Evolutionary conservation across 2,329 filamentous ascomycete genomes (phyloP), one percentile per base, ranked within the genome.

Genomic region (Monosporascus sp.): DNA sequence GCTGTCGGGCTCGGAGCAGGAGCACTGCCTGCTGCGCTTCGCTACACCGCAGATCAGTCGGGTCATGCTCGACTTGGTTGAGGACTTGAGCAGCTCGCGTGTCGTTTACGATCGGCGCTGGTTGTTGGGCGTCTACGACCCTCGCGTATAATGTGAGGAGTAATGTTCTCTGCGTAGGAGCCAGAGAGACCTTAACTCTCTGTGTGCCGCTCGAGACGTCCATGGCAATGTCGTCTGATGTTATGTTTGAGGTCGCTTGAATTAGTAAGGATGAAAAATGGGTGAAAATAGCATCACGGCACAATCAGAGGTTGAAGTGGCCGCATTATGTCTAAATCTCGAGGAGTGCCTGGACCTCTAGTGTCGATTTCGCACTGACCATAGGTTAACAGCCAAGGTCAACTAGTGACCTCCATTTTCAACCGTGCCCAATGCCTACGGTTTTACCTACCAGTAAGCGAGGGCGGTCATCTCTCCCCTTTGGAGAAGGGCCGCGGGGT

Each of bases 81-180:
- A 65, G 47, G 11, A 61, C 49, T 19, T 54, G 52, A 37, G 45
- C 51, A 3, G 63, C 59, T 14, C 55, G 54, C 5, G 46, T 41
- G 35, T 67, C 63, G 44, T 60, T 58, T 16, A 66, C 58, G 19
- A 64, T 54, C 11, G 63, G 57, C 22, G 56, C 27, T 26, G 49
- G 45, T 37, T 52, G 49, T 19, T 45, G 50, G 19, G 61, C 58
- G 47, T 65, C 64, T n/a, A 26, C 49, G 22, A 59, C 63, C 44
- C 63, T 59, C 8, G 58, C 57, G 49, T 63, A 45, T 7, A 65
- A 55, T 3, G 63, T 58, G 20, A 57, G 58, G 44, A 67, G 53
- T 24, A 65, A 53, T 3, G 63, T 67, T 49, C 63, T 61, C 46
- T 63, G 54, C 1, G 58, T 52, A 5, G 61, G 63, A 2, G 57